These are phyloP conservation scores for Dactylellina haptotyla DNA, from an alignment of 2,329 filamentous ascomycete species.

Conservation along the genomic window DNA sequence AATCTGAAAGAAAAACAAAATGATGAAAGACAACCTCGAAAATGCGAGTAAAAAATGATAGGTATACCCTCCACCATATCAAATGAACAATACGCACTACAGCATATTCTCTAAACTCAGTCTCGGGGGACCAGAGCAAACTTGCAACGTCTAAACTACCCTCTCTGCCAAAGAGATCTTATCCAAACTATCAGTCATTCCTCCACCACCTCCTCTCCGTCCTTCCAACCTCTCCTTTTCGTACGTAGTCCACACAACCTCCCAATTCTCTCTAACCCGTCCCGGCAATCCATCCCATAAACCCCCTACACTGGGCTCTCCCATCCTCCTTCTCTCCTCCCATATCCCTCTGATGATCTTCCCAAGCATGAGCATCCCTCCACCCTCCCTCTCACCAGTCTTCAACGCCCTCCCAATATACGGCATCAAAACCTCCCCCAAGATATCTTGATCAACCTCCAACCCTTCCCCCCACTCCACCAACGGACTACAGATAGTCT, in stretches of 20 bases:
- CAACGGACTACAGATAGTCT: slow-evolving; percentile 56
- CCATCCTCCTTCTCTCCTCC: slow-evolving; percentile 70
- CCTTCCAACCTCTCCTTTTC: slow-evolving; percentile 43
- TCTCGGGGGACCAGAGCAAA: neutral
- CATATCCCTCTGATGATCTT: slow-evolving; percentile 64
- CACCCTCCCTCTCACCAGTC: slow-evolving; percentile 57
- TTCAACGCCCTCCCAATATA: slow-evolving; percentile 60
- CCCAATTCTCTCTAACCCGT: slow-evolving; percentile 35
- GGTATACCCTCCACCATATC: too few relatives aligned
- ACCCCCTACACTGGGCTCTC: slow-evolving; percentile 58
- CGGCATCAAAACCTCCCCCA: slow-evolving; percentile 61
- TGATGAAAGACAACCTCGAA: neutral
- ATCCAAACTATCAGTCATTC: slow-evolving; percentile 41
- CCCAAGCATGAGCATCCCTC: slow-evolving; percentile 58
- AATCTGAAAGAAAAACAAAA: neutral
- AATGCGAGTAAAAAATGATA: neutral
- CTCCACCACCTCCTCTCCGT: slow-evolving; percentile 19
- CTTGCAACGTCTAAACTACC: slow-evolving; percentile 21
- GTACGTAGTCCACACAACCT: slow-evolving; percentile 36
- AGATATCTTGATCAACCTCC: slow-evolving; percentile 62
- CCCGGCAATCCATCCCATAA: slow-evolving; percentile 39
- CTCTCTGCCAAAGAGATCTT: slow-evolving; percentile 49
- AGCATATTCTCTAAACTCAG: too few relatives aligned
- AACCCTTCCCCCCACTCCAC: slow-evolving; percentile 51
- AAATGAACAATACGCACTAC: too few relatives aligned